phyloP scores from a whole-genome alignment of 1,284 basidiomycete species.

The Cryptococcus deneoformans region DNA sequence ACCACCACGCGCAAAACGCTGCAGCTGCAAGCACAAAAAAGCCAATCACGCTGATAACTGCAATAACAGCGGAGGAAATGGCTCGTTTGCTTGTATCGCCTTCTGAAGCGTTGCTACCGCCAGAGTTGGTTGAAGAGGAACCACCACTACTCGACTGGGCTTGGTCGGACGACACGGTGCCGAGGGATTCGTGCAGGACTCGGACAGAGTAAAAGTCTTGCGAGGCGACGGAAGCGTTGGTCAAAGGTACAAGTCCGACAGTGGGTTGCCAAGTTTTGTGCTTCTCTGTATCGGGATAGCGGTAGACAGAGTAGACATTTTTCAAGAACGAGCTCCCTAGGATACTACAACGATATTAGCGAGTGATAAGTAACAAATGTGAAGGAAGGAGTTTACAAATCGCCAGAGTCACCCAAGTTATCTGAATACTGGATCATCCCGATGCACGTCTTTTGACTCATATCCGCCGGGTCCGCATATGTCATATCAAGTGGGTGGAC shows the following conservation, averaged over 20 bases:
- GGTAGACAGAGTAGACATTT: constrained; percentile 50
- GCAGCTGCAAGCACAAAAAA: constrained; percentile 42
- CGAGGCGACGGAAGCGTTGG: constrained; percentile 38
- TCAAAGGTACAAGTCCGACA: constrained; percentile 42
- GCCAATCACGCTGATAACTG: constrained; percentile 34
- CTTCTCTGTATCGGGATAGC: constrained; percentile 40
- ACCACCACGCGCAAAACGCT: constrained; percentile 47
- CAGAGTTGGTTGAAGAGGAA: constrained; percentile 4
- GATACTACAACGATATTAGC: constrained; percentile 19
- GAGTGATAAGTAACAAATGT: neutral
- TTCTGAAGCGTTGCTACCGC: neutral
- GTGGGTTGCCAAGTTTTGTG: constrained; percentile 40
- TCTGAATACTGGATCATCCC: constrained; percentile 44
- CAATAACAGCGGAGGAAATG: constrained; percentile 37
- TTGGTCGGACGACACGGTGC: constrained; percentile 30
- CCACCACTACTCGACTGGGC: constrained; percentile 11
- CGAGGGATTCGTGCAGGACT: constrained; percentile 31
- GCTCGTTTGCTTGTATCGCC: constrained; percentile 18
- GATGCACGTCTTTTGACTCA: constrained; percentile 36
- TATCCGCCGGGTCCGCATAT: constrained; percentile 35
- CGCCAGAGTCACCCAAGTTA: constrained; percentile 31
- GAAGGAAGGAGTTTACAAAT: constrained; percentile 28
- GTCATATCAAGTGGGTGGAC: constrained; percentile 49
- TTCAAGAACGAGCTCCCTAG: constrained; percentile 47
- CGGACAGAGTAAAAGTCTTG: constrained; percentile 49